Base-by-base conservation (phyloP, 2,329 filamentous ascomycete species). In the Endoconidiophora laricicola region DNA sequence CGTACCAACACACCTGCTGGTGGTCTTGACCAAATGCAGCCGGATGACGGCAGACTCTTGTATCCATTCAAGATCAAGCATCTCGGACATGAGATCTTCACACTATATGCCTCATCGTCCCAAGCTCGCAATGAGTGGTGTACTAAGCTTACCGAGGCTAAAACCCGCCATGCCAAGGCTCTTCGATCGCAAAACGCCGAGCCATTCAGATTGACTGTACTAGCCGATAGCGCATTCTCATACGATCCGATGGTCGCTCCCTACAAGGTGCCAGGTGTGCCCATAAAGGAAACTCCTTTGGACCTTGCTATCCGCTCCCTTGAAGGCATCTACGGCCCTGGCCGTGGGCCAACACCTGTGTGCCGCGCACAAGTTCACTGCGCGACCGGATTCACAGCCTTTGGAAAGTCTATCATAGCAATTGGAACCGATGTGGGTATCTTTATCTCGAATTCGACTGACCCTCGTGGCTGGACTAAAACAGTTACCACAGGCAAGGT, bases 11-110 rank as follows among this genome's bases (percentile, higher is more conserved):
- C 59, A 44, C 45, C 52, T 3, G 50, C 47, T 20, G 41, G 43
- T 10, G 49, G 39, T 26, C 39, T 39, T 24, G 83, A 91, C 39
- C 36, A 46, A n/a, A 16, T 41, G 40, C 18, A 24, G 20, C 33
- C 38, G 12, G 76, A 73, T 44, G 85, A 94, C 56, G 81, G 86
- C 60, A 86, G 81, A 62, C 83, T 91, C 43, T 66, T 98, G 58
- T 98, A 88, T 61, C 91, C 93, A 0, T 98, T 98, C 76, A 81
- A 81, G 56, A 78, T 98, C 61, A 95, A 95, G 67, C 91, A 98
- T 66, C 74, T 98, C 18, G 91, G 93, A 10, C 85, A 94, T 44
- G 88, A 94, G 57, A 81, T 86, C 0, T 96, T 95, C 62, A 94
- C 84, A 0, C 69, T 98, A 1, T 96, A 93, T 62, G 88, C 90